Percentiles rank a stretch among this genome's conserved stretches.
Conservation (phyloP, 306 rosid genomes). For the Geum urbanum region DNA sequence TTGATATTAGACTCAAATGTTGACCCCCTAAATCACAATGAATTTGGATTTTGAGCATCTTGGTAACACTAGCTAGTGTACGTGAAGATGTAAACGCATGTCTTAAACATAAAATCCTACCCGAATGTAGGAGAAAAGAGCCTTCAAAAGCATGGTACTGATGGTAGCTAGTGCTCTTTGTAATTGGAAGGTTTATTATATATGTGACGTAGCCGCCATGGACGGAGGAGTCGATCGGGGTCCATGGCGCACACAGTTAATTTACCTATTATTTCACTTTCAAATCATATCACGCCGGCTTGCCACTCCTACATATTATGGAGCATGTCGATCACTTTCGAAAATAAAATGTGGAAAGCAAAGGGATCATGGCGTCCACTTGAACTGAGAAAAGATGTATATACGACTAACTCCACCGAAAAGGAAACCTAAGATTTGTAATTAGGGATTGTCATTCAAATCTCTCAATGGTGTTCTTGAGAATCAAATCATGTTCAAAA, state of each 20-base stretch:
- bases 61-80: too few relatives aligned
- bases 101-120: too few relatives aligned
- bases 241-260: background rate
- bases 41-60: too few relatives aligned
- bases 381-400: constrained; percentile 8
- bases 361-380: constrained; percentile 20
- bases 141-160: background rate
- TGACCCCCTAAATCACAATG: too few relatives aligned
- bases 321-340: background rate
- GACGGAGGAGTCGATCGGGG: background rate
- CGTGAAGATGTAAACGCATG: too few relatives aligned
- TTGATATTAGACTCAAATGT: too few relatives aligned
- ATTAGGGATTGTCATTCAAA: constrained; percentile 25
- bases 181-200: background rate
- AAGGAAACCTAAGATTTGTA: background rate
- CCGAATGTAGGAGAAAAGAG: too few relatives aligned
- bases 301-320: background rate
- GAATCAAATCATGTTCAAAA: constrained; percentile 29
- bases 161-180: background rate
- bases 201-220: background rate
- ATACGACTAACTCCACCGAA: constrained; percentile 7
- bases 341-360: background rate
- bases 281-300: constrained; percentile 7
- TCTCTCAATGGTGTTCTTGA: constrained; percentile 23
- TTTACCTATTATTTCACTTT: background rate